Percentiles rank a stretch among this genome's conserved stretches.
phyloP scores from a whole-genome alignment of 2,329 filamentous ascomycete species.

The Exophiala lecanii-corni region DNA sequence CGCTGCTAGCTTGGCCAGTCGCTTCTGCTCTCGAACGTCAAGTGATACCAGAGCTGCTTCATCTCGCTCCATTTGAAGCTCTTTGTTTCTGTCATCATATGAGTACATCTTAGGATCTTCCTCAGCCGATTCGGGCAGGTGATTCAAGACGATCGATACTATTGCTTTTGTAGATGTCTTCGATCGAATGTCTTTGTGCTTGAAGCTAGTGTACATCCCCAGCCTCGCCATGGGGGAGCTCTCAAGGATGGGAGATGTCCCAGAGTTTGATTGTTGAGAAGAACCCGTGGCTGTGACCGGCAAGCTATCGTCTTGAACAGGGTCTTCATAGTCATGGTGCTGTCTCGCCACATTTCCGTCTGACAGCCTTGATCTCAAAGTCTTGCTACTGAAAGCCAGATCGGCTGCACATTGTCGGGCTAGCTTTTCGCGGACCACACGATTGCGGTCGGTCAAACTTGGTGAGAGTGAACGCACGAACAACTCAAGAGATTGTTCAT shows the following conservation, averaged over 20 bases:
- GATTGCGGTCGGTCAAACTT: constrained; percentile 15
- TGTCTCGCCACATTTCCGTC: background rate
- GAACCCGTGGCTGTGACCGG: background rate
- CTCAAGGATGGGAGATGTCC: background rate
- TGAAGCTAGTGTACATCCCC: constrained; percentile 2
- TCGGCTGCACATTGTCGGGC: constrained; percentile 17
- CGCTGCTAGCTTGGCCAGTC: constrained; percentile 10
- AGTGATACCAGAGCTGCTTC: constrained; percentile 14
- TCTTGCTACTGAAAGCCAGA: constrained; percentile 8
- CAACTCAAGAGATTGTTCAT: constrained; percentile 6
- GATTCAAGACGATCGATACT: background rate
- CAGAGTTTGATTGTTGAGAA: background rate
- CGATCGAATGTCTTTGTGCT: background rate
- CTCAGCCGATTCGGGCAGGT: constrained; percentile 16
- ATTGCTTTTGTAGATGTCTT: no score
- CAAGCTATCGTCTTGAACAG: background rate
- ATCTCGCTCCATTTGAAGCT: constrained; percentile 14
- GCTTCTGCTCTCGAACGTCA: constrained; percentile 16
- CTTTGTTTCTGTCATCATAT: constrained; percentile 15
- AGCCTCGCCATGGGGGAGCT: background rate
- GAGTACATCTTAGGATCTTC: constrained; percentile 19
- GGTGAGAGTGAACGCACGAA: constrained; percentile 14
- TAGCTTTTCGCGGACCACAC: constrained; percentile 21
- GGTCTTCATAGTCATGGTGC: background rate
- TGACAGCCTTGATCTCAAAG: constrained; percentile 1